Conservation (phyloP, 2,329 filamentous ascomycete genomes). For the Biscogniauxia sp. region DNA sequence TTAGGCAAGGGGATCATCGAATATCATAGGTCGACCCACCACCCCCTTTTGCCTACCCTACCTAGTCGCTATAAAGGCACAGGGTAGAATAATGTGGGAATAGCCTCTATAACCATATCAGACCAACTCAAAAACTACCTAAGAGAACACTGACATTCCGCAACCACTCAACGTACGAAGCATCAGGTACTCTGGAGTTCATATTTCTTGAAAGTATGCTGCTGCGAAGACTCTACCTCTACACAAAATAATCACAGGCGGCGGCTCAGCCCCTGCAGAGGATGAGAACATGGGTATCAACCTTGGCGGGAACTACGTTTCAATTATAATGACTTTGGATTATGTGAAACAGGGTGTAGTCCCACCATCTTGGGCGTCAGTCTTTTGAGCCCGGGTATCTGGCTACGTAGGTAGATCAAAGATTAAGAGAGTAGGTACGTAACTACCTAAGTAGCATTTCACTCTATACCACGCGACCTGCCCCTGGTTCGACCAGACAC, state of each 20-base stretch:
- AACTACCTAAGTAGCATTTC: neutral
- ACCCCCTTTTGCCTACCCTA: neutral
- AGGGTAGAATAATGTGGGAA: neutral
- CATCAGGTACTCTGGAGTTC: neutral
- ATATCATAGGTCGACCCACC: neutral
- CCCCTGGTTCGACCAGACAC: neutral
- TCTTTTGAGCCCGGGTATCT: neutral
- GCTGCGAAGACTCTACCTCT: no score
- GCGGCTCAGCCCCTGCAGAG: neutral
- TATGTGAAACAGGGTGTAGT: neutral
- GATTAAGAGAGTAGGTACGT: no score
- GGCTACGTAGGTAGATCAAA: neutral
- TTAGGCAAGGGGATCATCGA: neutral
- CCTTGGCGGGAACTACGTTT: constrained; percentile 1
- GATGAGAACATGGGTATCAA: neutral
- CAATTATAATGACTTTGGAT: neutral
- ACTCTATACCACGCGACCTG: neutral
- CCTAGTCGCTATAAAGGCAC: neutral
- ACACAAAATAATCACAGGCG: neutral
- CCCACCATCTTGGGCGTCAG: neutral
- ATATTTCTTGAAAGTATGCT: neutral
- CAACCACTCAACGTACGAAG: no score
- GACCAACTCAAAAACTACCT: no score
- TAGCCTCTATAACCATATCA: neutral
- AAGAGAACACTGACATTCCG: no score